Conservation (phyloP, 805 yeast genomes). For the Starmerella cellae region DNA sequence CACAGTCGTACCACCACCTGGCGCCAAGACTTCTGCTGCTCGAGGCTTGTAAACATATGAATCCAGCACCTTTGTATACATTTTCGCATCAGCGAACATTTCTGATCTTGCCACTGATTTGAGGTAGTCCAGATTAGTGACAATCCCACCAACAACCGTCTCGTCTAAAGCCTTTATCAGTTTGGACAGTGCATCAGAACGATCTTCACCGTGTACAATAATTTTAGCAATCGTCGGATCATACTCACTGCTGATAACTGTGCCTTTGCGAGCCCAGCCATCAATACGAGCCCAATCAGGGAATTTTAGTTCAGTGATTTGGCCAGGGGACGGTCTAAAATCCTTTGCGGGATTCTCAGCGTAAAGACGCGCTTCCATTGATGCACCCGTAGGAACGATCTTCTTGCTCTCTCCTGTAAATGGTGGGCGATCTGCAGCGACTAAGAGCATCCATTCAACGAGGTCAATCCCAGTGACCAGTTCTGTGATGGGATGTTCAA, state of each 20-base stretch:
- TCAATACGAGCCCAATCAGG: conserved; percentile 90
- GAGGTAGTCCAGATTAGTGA: conserved; percentile 80
- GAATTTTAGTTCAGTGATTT: conserved; percentile 67
- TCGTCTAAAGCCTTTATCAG: conserved; percentile 71
- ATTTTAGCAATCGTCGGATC: conserved; percentile 95
- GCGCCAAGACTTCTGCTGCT: conserved; percentile 72
- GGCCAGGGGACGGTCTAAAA: conserved; percentile 94
- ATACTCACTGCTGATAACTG: conserved; percentile 78
- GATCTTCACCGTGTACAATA: conserved; percentile 82
- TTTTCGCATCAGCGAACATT: conserved; percentile 72
- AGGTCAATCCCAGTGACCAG: conserved; percentile 86
- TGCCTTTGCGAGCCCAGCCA: conserved; percentile 86
- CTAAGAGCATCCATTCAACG: conserved; percentile 90
- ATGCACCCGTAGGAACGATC: conserved; percentile 62
- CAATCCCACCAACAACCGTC: conserved; percentile 77
- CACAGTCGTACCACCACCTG: conserved; percentile 92
- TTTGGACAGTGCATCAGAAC: conserved; percentile 69
- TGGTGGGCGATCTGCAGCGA: conserved; percentile 84
- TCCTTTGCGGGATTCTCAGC: conserved; percentile 96
- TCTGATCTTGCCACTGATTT: conserved; percentile 69
- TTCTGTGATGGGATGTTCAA: conserved; percentile 96
- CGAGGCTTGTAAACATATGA: conserved; percentile 63
- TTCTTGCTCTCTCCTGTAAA: conserved; percentile 42
- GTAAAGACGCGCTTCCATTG: conserved; percentile 92
- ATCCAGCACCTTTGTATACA: conserved; percentile 80